Percentiles rank a stretch among this genome's conserved stretches.
phyloP scores from a whole-genome alignment of 352 stramenopile species.

The Globisporangium camurandrum region DNA sequence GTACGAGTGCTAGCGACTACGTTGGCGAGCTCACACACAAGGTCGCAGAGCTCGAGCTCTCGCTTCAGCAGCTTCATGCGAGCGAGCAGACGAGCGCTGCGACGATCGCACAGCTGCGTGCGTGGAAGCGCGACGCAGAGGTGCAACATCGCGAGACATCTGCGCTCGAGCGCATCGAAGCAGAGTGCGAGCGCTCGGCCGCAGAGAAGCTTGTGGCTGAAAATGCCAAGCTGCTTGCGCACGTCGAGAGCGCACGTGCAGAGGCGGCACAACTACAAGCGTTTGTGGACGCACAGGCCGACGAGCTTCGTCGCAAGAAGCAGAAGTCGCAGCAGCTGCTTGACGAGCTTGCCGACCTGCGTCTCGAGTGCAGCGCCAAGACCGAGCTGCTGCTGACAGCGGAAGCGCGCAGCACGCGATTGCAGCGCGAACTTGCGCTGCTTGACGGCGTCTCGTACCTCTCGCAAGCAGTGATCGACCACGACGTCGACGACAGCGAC shows the following conservation, averaged over 20 bases:
- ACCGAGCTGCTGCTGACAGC: slow-evolving; percentile 53
- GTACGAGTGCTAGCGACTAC: slow-evolving; percentile 18
- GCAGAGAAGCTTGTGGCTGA: slow-evolving; percentile 40
- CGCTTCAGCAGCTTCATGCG: slow-evolving; percentile 27
- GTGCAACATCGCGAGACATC: slow-evolving; percentile 34
- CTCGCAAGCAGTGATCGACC: slow-evolving; percentile 55
- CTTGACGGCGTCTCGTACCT: slow-evolving; percentile 75
- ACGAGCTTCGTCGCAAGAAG: slow-evolving; percentile 20
- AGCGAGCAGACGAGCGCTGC: slow-evolving; percentile 24
- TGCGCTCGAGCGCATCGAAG: slow-evolving; percentile 26
- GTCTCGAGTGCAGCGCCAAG: slow-evolving; percentile 38
- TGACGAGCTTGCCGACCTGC: slow-evolving; percentile 25
- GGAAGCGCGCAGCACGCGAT: slow-evolving; percentile 49
- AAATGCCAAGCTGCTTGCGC: slow-evolving; percentile 15
- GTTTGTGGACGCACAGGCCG: slow-evolving; percentile 1
- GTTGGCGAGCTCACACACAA: slow-evolving; percentile 20
- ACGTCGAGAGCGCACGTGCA: slow-evolving; percentile 17
- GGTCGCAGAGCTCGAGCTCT: slow-evolving; percentile 24
- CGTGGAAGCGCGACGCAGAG: slow-evolving; percentile 38
- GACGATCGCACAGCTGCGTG: slow-evolving; percentile 32
- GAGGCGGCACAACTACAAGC: slow-evolving; percentile 17
- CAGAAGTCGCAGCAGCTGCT: slow-evolving; percentile 34
- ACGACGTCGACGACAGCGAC: slow-evolving; percentile 58
- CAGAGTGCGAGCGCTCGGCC: slow-evolving; percentile 32
- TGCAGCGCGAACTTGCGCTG: slow-evolving; percentile 68